Evolutionary conservation across 225 moss, liverwort and hornwort species (phyloP), one percentile per base, ranked within the genome.

Genomic region (Bryoerythrophyllum caledonicum): DNA sequence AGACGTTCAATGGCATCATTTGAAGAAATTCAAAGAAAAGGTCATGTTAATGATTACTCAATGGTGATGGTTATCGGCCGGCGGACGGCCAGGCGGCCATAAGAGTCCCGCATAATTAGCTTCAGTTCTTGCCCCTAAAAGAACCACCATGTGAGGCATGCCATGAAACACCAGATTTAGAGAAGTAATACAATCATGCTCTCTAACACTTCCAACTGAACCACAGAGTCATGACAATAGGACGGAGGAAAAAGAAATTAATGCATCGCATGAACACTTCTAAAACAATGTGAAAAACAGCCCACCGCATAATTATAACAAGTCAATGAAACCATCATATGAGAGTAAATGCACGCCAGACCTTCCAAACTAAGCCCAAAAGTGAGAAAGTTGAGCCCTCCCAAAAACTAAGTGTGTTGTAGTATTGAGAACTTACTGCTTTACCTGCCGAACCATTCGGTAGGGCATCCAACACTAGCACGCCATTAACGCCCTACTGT

Each of bases 391-490:
- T 23, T 46, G 55, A 65, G 15, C 25, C 53, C 37, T 56, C 56
- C 63, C 43, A 49, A 13, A 46, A 61, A 37, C 9, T n/a, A 7
- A 53, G 52, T 53, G n/a, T 53, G n/a, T 7, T 53, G 37, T 34
- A 14, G 37, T 63, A 43, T 27, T 66, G 21, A 60, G 37, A 66
- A 73, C 92, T 93, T 84, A 97, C 97, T 82, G 95, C 97, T 83
- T 92, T 99, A 70, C 97, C 97, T 53, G 97, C 97, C 37, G 93
- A 95, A 40, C 93, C 95, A 63, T 79, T 85, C 13, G 90, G 91
- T 21, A 95, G 97, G 38, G 97, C 97, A 81, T 99, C 97, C 60
- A 99, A 85, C 72, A 99, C 97, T 74, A 95, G 82, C 65, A 99
- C 95, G 59, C 97, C 95, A 67, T 91, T 93, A 62, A 99, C 95